These are phyloP conservation scores for Trichoderma citrinoviride DNA, from an alignment of 2,329 filamentous ascomycete species.

Conservation along the genomic window DNA sequence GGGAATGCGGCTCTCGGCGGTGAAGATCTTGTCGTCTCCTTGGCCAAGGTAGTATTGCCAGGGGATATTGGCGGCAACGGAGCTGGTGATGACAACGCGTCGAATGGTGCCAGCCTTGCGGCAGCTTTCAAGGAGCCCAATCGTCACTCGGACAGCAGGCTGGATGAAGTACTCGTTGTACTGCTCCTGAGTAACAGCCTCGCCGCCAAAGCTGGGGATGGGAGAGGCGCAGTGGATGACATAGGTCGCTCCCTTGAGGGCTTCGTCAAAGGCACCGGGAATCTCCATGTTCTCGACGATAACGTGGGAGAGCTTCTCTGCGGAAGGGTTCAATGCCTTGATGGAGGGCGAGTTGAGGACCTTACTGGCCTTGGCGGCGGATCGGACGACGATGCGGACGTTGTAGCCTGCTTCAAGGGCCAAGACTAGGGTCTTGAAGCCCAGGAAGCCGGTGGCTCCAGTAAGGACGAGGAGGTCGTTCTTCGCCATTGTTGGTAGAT, in stretches of 20 bases:
- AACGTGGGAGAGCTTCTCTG: not conserved
- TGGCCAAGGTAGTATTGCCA: not conserved
- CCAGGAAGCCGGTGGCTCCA: slow-evolving; percentile 1
- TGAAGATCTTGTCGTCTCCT: slow-evolving; percentile 3
- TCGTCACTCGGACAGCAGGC: not conserved
- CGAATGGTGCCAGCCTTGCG: not conserved
- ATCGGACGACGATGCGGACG: slow-evolving; percentile 3
- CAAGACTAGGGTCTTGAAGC: not conserved
- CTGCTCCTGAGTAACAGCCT: not conserved
- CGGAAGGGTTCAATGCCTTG: not conserved
- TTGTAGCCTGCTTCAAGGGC: not conserved
- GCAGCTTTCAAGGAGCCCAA: not conserved
- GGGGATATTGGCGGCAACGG: not conserved
- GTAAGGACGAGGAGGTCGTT: not conserved
- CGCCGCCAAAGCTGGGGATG: not conserved
- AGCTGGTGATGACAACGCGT: not conserved
- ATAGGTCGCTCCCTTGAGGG: slow-evolving; percentile 1
- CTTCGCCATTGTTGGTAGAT: not conserved
- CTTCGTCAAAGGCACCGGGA: slow-evolving; percentile 1
- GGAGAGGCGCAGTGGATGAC: slow-evolving; percentile 12
- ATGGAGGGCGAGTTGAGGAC: not conserved
- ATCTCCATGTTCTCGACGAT: not conserved
- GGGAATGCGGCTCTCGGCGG: not conserved
- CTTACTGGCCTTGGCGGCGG: not conserved
- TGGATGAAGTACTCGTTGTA: not conserved